Base-by-base conservation (phyloP, 116 monocot species). In the Iris pallida region DNA sequence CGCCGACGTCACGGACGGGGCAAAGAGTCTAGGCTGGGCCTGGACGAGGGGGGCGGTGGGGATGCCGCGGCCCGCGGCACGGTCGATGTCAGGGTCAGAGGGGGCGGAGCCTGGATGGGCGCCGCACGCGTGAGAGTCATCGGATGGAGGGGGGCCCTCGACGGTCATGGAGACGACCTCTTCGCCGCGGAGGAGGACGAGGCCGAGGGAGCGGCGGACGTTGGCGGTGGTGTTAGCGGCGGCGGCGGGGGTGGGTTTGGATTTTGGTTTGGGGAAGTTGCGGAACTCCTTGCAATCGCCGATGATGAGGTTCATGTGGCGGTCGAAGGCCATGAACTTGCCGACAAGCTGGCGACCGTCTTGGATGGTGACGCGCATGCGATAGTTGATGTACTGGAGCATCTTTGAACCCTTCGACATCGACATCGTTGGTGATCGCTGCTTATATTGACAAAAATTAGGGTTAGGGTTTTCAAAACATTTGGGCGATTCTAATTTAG, bases 281-380 rank as follows among this genome's bases (percentile, higher is more conserved):
- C 91, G 79, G 63, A 91, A 87, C 81, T 80, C 84, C 77, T 91
- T 87, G 70, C 87, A 91, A 75, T 91, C 91, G 57, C 91, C 91
- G 67, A 91, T 82, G 71, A 91, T 87, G 68, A 93, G 89, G 80
- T 93, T 93, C 84, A 93, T 90, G 79, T 90, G 93, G 65, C 93
- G 90, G 57, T 93, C 93, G 85, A 93, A 93, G 64, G 93, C 93
- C 87, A 90, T 93, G 90, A 90, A 93, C 87, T 93, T 93, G 40
- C 93, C 87, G 3, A 90, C 90, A 42, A 93, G 78, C 73, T 90
- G 90, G 8, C 93, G 84, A 4, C 93, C 90, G 53, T 94, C 94
- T 66, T 90, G 87, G 80, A 94, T 87, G 11, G 94, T 94, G 12
- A 94, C 87, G 13, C 90, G 85, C 90, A 94, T 94, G 43, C 94